These are phyloP conservation scores for Ganoderma meredithae DNA, from an alignment of 1,284 basidiomycete genomes.

Conservation along the genomic window DNA sequence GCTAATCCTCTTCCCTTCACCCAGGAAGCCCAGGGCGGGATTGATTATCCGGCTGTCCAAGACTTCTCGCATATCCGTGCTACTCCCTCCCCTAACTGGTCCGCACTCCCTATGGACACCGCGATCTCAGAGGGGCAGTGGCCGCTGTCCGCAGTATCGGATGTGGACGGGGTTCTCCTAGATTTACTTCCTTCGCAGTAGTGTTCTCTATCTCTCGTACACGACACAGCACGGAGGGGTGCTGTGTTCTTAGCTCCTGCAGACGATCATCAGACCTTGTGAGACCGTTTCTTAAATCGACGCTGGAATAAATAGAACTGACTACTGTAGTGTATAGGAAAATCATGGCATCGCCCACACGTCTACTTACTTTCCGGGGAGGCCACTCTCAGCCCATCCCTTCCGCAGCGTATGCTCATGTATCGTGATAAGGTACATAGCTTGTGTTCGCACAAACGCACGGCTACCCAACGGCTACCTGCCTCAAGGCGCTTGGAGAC, in stretches of 20 bases:
- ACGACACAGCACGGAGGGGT: neutral
- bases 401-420: neutral
- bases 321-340: neutral
- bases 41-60: conserved; percentile 57
- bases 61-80: conserved; percentile 84
- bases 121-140: conserved; percentile 29
- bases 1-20: neutral
- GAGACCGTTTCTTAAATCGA: neutral
- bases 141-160: conserved; percentile 21
- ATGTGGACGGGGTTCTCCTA: conserved; percentile 14
- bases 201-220: neutral
- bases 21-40: neutral
- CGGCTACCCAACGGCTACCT: neutral
- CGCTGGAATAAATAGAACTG: neutral
- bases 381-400: neutral
- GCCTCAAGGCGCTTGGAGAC: neutral
- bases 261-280: neutral
- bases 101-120: conserved; percentile 29
- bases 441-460: neutral
- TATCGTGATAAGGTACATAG: neutral
- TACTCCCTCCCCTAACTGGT: conserved; percentile 82
- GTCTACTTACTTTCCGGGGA: neutral
- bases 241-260: neutral
- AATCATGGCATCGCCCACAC: neutral
- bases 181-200: conserved; percentile 14